phyloP scores from a whole-genome alignment of 176 grass and related monocot species.

The Dactylis glomerata region DNA sequence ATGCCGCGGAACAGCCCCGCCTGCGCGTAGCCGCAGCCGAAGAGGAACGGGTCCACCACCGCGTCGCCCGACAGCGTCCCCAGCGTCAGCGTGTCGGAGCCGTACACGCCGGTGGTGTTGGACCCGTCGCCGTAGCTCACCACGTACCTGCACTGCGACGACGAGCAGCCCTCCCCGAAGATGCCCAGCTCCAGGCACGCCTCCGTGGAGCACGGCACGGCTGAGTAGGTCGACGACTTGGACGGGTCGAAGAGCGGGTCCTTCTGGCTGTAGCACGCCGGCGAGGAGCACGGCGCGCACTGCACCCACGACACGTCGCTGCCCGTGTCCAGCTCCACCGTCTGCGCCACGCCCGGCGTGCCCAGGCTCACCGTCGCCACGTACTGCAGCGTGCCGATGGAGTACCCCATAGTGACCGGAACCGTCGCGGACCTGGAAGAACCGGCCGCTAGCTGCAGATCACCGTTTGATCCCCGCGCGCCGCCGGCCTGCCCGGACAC shows the following conservation, averaged over 20 bases:
- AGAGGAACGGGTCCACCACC: slow-evolving; percentile 34
- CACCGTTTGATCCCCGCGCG: too few relatives aligned
- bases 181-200: slow-evolving; percentile 47
- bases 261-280: slow-evolving; percentile 59
- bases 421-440: slow-evolving; percentile 31
- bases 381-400: slow-evolving; percentile 64
- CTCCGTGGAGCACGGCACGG: slow-evolving; percentile 56
- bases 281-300: slow-evolving; percentile 50
- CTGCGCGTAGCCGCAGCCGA: slow-evolving; percentile 75
- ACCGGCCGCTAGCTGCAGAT: background rate
- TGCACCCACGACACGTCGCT: slow-evolving; percentile 93
- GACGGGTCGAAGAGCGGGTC: slow-evolving; percentile 68
- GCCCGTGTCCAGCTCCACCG: slow-evolving; percentile 78
- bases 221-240: slow-evolving; percentile 64
- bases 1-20: slow-evolving; percentile 44
- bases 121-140: slow-evolving; percentile 80
- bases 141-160: slow-evolving; percentile 51
- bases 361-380: slow-evolving; percentile 68
- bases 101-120: slow-evolving; percentile 62
- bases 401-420: slow-evolving; percentile 35
- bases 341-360: slow-evolving; percentile 49
- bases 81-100: slow-evolving; percentile 67
- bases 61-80: background rate
- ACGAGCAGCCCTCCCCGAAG: slow-evolving; percentile 36
- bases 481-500: background rate